phyloP scores from a whole-genome alignment of 2,329 filamentous ascomycete species.

The Aspergillus arachidicola region DNA sequence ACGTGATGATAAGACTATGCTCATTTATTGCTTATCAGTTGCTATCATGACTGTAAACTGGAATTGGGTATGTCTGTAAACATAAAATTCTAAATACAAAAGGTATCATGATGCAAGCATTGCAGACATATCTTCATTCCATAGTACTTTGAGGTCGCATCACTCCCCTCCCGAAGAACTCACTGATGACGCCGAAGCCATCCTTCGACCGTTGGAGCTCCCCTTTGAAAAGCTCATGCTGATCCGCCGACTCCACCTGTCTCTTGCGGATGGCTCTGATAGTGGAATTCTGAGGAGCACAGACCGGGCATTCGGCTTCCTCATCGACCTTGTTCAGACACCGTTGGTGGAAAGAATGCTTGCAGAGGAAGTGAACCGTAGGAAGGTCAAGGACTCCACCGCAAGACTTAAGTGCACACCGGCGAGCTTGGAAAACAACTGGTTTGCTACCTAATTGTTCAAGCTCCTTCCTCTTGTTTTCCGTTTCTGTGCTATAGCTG shows the following conservation, averaged over 20 bases:
- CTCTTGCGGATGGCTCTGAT: slow-evolving; percentile 83
- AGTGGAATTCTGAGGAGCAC: slow-evolving; percentile 79
- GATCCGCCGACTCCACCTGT: slow-evolving; percentile 81
- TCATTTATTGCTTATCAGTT: neutral
- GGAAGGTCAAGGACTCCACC: slow-evolving; percentile 78
- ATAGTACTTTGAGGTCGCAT: slow-evolving; percentile 60
- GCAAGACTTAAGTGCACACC: slow-evolving; percentile 73
- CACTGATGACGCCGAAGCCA: slow-evolving; percentile 84
- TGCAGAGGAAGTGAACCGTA: slow-evolving; percentile 93
- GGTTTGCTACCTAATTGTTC: slow-evolving; percentile 76
- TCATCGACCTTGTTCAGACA: slow-evolving; percentile 73
- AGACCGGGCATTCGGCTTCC: slow-evolving; percentile 80
- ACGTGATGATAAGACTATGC: slow-evolving; percentile 34
- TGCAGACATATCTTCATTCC: slow-evolving; percentile 27
- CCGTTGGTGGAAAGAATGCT: slow-evolving; percentile 92
- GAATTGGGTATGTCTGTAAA: slow-evolving; percentile 1
- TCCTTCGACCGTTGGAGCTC: slow-evolving; percentile 78
- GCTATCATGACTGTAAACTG: neutral
- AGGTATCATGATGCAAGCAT: slow-evolving; percentile 9
- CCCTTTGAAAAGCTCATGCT: slow-evolving; percentile 86
- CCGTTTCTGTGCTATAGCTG: slow-evolving; percentile 82
- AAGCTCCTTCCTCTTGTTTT: slow-evolving; percentile 76
- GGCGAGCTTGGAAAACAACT: slow-evolving; percentile 84
- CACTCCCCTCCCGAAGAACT: slow-evolving; percentile 93
- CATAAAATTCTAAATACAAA: slow-evolving; percentile 10